Base-by-base conservation (phyloP, 2,329 filamentous ascomycete species). In the Diaporthe ampelina region DNA sequence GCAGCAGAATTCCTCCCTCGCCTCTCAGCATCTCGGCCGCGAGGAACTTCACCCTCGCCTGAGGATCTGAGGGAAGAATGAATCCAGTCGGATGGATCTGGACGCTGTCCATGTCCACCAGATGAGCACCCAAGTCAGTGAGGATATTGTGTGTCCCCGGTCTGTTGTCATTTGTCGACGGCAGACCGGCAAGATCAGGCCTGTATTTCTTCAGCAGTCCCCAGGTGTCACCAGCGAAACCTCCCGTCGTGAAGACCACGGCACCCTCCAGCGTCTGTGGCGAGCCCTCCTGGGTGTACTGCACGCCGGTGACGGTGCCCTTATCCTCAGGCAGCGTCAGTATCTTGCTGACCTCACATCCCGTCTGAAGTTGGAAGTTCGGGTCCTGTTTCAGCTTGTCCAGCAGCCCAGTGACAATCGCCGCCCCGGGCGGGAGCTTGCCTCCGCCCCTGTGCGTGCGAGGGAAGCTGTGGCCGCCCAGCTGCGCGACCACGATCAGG, bases 51-150 rank as follows among this genome's bases (percentile, higher is more conserved):
- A 90, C 86, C 45, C 81, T 81, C 0, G 85, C 84, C 0, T 76
- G 77, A 0, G 84, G 81, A 43, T 85, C 84, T 1, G 84, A 83
- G 0, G 87, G 87, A 76, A 92, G 90, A 8, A 93, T 83, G 78
- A 93, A 93, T 0, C 90, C 90, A 0, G 91, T 92, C 3, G 91
- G 91, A 76, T 93, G 91, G 6, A 93, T 85, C 80, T 93, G 91
- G 2, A 93, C 90, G 74, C 84, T 85, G 57, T 87, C 85, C 87
- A 89, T 89, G 37, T 89, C 87, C 54, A 88, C 82, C 17, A 88
- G 79, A 43, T 81, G 81, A 7, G 86, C 86, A 21, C 84, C 85
- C 0, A 84, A 80, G 0, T 79, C 79, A 56, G 58, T 77, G 0
- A 89, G 81, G 0, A 88, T 77, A 1, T 78, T 78, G 72, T 91